These are phyloP conservation scores for Mollisia scopiformis DNA, from an alignment of 2,329 filamentous ascomycete species.

Conservation along the genomic window DNA sequence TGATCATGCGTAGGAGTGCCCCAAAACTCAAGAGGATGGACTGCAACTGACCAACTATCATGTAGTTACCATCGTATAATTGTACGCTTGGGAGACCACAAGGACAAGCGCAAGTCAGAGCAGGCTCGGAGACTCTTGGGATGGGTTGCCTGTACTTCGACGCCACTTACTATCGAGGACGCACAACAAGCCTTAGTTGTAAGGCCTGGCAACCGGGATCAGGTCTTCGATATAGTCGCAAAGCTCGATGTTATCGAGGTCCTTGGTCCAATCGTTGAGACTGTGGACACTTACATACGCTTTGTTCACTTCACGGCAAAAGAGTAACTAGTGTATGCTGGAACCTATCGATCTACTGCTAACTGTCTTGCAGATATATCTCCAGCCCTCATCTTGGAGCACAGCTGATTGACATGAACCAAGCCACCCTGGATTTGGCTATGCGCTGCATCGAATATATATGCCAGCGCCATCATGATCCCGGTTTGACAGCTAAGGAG, in stretches of 20 bases:
- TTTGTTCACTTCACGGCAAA: constrained; percentile 13
- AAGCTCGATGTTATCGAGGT: neutral
- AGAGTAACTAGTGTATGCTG: neutral
- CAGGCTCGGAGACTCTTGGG: constrained; percentile 3
- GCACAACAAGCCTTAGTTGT: constrained; percentile 4
- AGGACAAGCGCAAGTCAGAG: neutral
- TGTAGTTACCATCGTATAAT: constrained; percentile 1
- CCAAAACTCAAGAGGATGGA: neutral
- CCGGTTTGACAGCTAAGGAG: neutral
- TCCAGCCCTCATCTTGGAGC: neutral
- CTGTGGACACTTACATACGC: constrained; percentile 6
- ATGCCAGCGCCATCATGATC: constrained; percentile 4
- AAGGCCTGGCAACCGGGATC: neutral
- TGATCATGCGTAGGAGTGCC: constrained; percentile 10
- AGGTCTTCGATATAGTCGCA: neutral
- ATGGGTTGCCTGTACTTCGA: constrained; percentile 3
- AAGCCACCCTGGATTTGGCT: constrained; percentile 1
- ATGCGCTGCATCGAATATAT: constrained; percentile 4
- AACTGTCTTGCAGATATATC: constrained; percentile 3
- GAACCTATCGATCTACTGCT: neutral
- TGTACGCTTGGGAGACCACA: neutral
- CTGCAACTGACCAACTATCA: neutral
- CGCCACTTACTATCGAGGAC: constrained; percentile 4
- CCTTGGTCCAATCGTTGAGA: constrained; percentile 6
- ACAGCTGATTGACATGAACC: neutral